Evolutionary conservation across 129 eudicot genomes (phyloP).

Genomic region (Silybum marianum): DNA sequence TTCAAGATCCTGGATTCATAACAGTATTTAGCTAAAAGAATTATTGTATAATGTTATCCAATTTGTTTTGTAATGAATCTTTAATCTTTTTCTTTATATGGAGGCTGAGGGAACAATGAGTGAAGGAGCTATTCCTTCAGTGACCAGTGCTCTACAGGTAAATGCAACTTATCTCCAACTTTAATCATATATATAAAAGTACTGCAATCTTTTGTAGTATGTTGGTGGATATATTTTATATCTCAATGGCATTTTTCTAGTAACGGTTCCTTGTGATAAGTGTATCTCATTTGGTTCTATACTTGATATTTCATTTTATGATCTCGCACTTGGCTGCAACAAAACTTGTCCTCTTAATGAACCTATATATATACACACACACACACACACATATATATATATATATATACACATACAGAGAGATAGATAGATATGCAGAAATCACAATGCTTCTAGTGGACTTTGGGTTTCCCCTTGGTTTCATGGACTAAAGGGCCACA

Average conservation of each 20-base stretch:
- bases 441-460: not conserved
- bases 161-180: constrained; percentile 1
- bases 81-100: constrained; percentile 26
- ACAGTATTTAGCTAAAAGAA: not conserved
- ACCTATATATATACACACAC: no score
- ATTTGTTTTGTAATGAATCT: constrained; percentile 15
- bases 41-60: not conserved
- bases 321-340: not conserved
- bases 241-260: not conserved
- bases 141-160: constrained; percentile 83
- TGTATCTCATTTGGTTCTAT: not conserved
- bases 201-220: not conserved
- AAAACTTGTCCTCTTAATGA: no score
- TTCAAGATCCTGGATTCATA: not conserved
- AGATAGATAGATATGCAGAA: not conserved
- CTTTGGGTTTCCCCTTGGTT: not conserved
- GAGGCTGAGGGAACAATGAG: constrained; percentile 96
- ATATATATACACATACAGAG: no score
- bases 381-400: no score
- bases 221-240: not conserved
- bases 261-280: not conserved
- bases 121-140: constrained; percentile 66
- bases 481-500: no score
- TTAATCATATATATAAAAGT: not conserved
- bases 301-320: not conserved